These are phyloP conservation scores for Phalaenopsis aphrodite DNA, from an alignment of 106 monocot species.

Conservation along the genomic window DNA sequence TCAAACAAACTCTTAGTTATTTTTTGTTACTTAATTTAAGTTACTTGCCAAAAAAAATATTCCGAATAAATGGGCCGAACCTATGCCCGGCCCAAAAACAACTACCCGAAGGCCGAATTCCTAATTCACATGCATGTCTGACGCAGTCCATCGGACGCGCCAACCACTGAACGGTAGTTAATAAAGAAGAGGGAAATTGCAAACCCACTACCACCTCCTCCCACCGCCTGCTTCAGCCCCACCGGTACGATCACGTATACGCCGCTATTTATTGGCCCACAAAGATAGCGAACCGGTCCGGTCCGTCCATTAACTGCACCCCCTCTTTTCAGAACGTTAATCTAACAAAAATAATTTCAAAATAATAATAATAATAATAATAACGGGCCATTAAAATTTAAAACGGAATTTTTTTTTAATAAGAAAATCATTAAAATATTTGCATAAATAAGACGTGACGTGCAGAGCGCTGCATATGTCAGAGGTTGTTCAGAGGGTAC, in stretches of 20 bases:
- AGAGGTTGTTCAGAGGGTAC: no score
- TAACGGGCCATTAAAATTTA: neutral
- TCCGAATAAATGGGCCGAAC: no score
- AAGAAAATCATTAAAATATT: neutral
- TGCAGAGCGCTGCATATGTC: no score
- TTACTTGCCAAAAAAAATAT: no score
- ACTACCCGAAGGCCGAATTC: neutral
- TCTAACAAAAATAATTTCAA: neutral
- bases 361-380: neutral
- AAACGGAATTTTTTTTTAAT: neutral
- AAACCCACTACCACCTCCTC: neutral
- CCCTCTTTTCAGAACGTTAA: neutral
- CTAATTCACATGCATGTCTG: neutral
- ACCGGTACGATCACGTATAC: neutral
- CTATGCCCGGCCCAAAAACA: no score
- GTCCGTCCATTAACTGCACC: neutral
- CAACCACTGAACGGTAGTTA: constrained; percentile 1
- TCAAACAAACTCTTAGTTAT: no score
- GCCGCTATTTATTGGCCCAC: neutral
- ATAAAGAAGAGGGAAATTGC: neutral
- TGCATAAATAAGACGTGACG: no score
- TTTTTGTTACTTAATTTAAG: no score
- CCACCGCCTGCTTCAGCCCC: neutral
- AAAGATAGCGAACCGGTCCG: neutral
- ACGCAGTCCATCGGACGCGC: neutral